Evolutionary conservation across 2,329 filamentous ascomycete genomes (phyloP).

Genomic region (Colletotrichum salicis): DNA sequence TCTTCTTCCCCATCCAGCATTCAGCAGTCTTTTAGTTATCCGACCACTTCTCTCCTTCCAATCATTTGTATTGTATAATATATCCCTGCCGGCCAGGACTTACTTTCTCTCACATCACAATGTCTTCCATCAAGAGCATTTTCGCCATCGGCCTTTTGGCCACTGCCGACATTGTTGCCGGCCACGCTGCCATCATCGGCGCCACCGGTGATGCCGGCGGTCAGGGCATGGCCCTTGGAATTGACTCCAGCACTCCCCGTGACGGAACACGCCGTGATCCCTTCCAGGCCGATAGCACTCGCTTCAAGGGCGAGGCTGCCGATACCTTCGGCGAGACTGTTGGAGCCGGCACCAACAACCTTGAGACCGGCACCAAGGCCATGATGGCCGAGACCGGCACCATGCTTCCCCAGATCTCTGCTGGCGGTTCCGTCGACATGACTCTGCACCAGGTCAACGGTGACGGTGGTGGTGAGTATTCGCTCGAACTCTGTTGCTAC

Average conservation of each 20-base stretch:
- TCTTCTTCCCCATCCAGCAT: slow-evolving; percentile 16
- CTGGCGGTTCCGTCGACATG: slow-evolving; percentile 68
- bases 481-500: not conserved
- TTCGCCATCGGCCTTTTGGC: slow-evolving; percentile 61
- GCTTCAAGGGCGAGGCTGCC: slow-evolving; percentile 65
- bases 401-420: slow-evolving; percentile 67
- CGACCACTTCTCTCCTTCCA: slow-evolving; percentile 27
- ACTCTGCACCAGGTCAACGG: slow-evolving; percentile 75
- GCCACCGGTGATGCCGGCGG: slow-evolving; percentile 69
- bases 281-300: slow-evolving; percentile 73
- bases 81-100: slow-evolving; percentile 33
- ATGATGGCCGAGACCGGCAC: slow-evolving; percentile 68
- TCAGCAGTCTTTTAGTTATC: slow-evolving; percentile 19
- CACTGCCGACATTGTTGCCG: slow-evolving; percentile 65
- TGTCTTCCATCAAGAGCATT: slow-evolving; percentile 45
- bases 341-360: slow-evolving; percentile 64
- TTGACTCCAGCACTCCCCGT: slow-evolving; percentile 67
- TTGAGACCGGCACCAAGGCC: slow-evolving; percentile 65
- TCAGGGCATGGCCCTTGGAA: slow-evolving; percentile 60
- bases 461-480: slow-evolving; percentile 66
- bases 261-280: slow-evolving; percentile 69
- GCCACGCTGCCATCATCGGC: slow-evolving; percentile 69
- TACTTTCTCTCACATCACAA: slow-evolving; percentile 38
- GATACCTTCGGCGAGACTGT: slow-evolving; percentile 69
- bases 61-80: slow-evolving; percentile 33